Evolutionary conservation across 139 green algal genomes (phyloP).

Genomic region (Volvox africanus): DNA sequence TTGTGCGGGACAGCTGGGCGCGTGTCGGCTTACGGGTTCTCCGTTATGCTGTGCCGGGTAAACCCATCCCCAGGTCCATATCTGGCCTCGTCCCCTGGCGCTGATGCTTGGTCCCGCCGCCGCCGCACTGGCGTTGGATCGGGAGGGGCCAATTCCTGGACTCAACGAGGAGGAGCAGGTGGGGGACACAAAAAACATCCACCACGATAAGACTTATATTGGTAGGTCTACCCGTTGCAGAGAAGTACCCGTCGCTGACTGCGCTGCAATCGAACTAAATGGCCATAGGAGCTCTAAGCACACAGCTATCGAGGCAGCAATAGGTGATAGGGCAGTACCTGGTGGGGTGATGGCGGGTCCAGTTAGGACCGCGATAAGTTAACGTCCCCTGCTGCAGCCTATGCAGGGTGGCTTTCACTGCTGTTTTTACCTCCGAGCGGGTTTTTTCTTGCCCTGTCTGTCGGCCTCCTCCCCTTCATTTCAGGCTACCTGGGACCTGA

Average conservation of each 20-base stretch:
- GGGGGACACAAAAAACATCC: not conserved
- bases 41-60: not conserved
- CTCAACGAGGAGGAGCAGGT: constrained; percentile 4
- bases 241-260: no score
- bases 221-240: no score
- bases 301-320: no score
- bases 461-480: not conserved
- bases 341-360: no score
- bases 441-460: not conserved
- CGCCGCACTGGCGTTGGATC: not conserved
- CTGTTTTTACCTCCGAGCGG: not conserved
- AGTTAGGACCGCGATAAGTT: no score
- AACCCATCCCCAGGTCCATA: not conserved
- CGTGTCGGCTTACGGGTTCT: no score
- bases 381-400: no score
- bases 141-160: constrained; percentile 1
- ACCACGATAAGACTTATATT: no score
- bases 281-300: no score
- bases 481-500: not conserved
- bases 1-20: no score
- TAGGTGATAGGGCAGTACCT: no score
- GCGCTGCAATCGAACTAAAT: no score
- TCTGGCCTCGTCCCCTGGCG: constrained; percentile 5
- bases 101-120: constrained; percentile 10
- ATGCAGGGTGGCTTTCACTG: not conserved